Evolutionary conservation across 495 filamentous ascomycete genomes (phyloP), one percentile per base, ranked within the genome.

Genomic region (Jackrogersella multiformis): DNA sequence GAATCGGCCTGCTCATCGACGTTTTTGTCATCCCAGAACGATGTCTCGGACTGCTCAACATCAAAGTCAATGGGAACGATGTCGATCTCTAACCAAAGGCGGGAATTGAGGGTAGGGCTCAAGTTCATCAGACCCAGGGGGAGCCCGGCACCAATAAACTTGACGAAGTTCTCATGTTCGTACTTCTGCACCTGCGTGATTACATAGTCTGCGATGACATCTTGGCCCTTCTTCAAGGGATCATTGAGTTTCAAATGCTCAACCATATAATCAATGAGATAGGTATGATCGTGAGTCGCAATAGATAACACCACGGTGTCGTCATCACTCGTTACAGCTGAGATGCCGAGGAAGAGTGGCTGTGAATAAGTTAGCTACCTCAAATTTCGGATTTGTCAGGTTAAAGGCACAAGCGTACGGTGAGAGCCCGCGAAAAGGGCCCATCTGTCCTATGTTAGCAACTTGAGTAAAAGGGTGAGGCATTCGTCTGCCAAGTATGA

Each of bases 1-100:
- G 91, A 91, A 70, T 96, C 92, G 2, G 92, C 91, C 75, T 94
- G 90, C 71, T 96, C 92, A 64, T 94, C 92, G 10, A 92, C 83
- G 35, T 83, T 76, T 66, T 86, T 87, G 5, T 77, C 73, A 35
- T 85, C 79, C 83, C 84, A 84, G 72, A 81, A 82, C 9, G 72
- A 76, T 42, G 70, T 74, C 13, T 79, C 78, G 61, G 82, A 78
- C 46, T 79, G 73, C 52, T 80, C 74, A 28, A 81, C 79, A 26
- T 81, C 77, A 70, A 84, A 78, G 12, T 88, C 84, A 42, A 95
- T 80, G 0, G 89, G 89, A 2, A 94, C 83, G 36, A 93, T 87
- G 72, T 96, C 92, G 13, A 94, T 79, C 52, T 93, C 88, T 7
- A 85, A 71, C 92, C 92, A 96, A 0, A 96, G 83, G n/a, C 87